A percentile compares a stretch with the other conserved stretches of the same genome.
Conservation (phyloP, 441 rosid species). For the Flueggea neowawraea region DNA sequence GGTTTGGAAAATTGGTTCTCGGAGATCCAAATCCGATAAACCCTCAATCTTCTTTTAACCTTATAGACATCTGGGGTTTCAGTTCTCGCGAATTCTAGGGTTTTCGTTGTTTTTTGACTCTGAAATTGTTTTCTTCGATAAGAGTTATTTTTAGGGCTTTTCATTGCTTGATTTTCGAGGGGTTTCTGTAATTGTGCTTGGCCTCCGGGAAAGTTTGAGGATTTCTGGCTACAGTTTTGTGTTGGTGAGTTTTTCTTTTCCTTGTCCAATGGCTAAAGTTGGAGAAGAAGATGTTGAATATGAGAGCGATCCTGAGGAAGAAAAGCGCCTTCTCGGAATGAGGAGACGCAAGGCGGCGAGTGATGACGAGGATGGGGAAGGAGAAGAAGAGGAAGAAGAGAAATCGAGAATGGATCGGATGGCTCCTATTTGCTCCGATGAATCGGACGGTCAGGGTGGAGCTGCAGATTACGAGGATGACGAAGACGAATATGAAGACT, state of each 20-base stretch:
- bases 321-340: constrained; percentile 55
- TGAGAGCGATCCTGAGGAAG: constrained; percentile 95
- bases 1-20: neutral
- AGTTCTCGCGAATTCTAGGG: neutral
- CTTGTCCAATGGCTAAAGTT: constrained; percentile 37
- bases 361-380: constrained; percentile 75
- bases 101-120: too few species aligned
- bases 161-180: neutral
- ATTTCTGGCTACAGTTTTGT: constrained; percentile 7
- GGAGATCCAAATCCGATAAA: neutral
- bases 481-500: constrained; percentile 31
- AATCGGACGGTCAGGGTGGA: constrained; percentile 63
- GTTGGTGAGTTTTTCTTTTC: neutral
- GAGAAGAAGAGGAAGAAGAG: constrained; percentile 18
- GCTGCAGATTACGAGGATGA: constrained; percentile 65
- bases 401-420: constrained; percentile 32
- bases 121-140: neutral
- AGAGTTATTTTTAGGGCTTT: neutral
- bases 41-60: constrained; percentile 1
- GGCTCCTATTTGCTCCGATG: constrained; percentile 50
- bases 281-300: constrained; percentile 65
- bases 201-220: constrained; percentile 1
- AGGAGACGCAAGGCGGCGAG: constrained; percentile 85
- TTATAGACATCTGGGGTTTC: neutral
- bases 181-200: constrained; percentile 4